Percentiles rank a stretch among this genome's conserved stretches.
Evolutionary conservation across 2,329 filamentous ascomycete species (phyloP).

Genomic region (Beauveria varroae): DNA sequence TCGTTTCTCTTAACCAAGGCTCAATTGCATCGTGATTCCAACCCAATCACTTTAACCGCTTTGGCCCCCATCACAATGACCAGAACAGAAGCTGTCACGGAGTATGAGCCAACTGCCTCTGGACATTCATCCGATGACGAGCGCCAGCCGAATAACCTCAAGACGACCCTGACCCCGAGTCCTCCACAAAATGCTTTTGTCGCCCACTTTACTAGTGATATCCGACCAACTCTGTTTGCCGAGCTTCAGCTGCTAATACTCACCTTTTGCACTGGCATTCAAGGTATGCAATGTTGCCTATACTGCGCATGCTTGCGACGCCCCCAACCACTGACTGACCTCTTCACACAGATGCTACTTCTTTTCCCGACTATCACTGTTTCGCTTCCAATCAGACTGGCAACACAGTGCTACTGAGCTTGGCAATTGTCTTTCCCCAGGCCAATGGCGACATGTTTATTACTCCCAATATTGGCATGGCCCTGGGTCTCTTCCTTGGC

Average conservation of each 20-base stretch:
- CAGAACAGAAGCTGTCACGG: not conserved
- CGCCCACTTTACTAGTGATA: constrained; percentile 19
- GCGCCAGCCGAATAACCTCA: not conserved
- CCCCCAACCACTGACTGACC: not conserved
- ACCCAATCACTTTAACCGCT: not conserved
- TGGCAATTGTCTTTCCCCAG: constrained; percentile 42
- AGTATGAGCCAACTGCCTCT: not conserved
- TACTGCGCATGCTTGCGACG: too few species aligned
- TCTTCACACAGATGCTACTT: constrained; percentile 39
- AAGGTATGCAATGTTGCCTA: constrained; percentile 27
- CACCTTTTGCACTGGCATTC: constrained; percentile 44
- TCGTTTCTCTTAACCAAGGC: not conserved
- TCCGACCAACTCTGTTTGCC: constrained; percentile 33
- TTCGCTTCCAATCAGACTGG: constrained; percentile 60
- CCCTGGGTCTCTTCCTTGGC: constrained; percentile 47
- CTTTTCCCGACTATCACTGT: constrained; percentile 54
- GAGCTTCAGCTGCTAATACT: constrained; percentile 39
- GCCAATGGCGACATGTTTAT: constrained; percentile 41
- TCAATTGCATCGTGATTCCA: not conserved
- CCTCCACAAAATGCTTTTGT: not conserved
- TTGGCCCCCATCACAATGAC: not conserved
- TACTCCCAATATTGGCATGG: constrained; percentile 45
- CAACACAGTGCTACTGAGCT: constrained; percentile 52
- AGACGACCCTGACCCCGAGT: not conserved
- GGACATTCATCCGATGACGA: constrained; percentile 7